Percentiles rank a stretch among this genome's conserved stretches.
These are phyloP conservation scores for Sonneratia caseolaris DNA, from an alignment of 345 rosid species.

Conservation along the genomic window DNA sequence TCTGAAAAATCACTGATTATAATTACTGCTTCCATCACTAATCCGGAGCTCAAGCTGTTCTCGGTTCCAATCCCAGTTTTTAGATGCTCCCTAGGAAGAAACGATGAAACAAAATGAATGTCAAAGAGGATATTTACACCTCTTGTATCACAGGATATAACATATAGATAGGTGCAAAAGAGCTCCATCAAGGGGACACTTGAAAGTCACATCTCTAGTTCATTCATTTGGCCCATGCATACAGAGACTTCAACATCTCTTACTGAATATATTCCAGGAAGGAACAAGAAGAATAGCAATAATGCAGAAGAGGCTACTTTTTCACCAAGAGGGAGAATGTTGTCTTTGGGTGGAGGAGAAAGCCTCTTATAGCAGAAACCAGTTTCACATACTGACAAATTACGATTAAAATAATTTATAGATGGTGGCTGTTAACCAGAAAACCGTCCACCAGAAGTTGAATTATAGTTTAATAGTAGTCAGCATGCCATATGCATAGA, in stretches of 20 bases:
- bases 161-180: background rate
- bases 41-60: slow-evolving; percentile 32
- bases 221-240: background rate
- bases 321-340: background rate
- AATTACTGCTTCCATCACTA: slow-evolving; percentile 58
- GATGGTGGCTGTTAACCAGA: background rate
- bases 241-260: background rate
- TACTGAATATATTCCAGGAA: background rate
- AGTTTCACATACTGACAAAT: background rate
- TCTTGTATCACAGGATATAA: background rate
- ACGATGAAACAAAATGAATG: slow-evolving; percentile 2
- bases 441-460: background rate
- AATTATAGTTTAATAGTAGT: too few relatives aligned
- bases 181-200: background rate
- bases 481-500: background rate
- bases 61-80: slow-evolving; percentile 64
- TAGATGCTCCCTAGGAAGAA: slow-evolving; percentile 46
- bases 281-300: background rate
- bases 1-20: slow-evolving; percentile 45
- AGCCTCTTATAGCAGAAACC: background rate
- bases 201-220: background rate
- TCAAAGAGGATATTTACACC: background rate
- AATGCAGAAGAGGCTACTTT: background rate
- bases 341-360: background rate
- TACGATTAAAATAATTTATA: background rate